phyloP scores from a whole-genome alignment of 805 yeast species.

The Spathaspora girioi region DNA sequence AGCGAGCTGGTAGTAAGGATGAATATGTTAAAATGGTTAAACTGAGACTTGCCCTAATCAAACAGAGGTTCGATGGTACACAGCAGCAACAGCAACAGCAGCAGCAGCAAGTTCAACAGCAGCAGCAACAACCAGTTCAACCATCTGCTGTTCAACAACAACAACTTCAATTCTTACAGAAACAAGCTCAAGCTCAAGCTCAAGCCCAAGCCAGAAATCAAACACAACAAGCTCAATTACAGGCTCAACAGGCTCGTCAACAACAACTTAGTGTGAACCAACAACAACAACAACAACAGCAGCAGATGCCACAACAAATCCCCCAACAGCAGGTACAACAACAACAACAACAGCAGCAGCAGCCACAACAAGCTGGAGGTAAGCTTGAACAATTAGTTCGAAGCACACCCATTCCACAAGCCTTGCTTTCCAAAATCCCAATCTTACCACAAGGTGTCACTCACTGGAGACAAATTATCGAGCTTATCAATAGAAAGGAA shows the following conservation, averaged over 20 bases:
- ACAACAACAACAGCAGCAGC: background rate
- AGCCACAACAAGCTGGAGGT: background rate
- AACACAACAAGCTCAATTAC: conserved; percentile 38
- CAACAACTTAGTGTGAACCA: conserved; percentile 16
- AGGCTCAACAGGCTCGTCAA: conserved; percentile 40
- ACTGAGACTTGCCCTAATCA: conserved; percentile 34
- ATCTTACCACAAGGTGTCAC: conserved; percentile 72
- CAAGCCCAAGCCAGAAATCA: conserved; percentile 29
- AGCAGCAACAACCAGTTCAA: conserved; percentile 17
- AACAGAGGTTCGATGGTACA: conserved; percentile 20
- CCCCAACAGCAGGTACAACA: conserved; percentile 13
- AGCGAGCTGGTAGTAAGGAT: conserved; percentile 52
- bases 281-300: conserved; percentile 9
- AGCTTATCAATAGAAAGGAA: conserved; percentile 54
- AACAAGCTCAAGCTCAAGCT: conserved; percentile 37
- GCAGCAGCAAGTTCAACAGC: conserved; percentile 13
- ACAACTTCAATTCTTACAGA: conserved; percentile 32
- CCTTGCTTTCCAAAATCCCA: conserved; percentile 63
- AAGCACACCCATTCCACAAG: conserved; percentile 69
- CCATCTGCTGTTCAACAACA: conserved; percentile 9
- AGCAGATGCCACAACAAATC: conserved; percentile 8
- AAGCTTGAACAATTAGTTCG: conserved; percentile 38
- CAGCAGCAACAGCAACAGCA: conserved; percentile 5
- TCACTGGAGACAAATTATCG: conserved; percentile 79
- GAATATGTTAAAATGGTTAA: conserved; percentile 48